These are phyloP conservation scores for Helicocarpus griseus DNA, from an alignment of 2,329 filamentous ascomycete genomes.

Conservation along the genomic window DNA sequence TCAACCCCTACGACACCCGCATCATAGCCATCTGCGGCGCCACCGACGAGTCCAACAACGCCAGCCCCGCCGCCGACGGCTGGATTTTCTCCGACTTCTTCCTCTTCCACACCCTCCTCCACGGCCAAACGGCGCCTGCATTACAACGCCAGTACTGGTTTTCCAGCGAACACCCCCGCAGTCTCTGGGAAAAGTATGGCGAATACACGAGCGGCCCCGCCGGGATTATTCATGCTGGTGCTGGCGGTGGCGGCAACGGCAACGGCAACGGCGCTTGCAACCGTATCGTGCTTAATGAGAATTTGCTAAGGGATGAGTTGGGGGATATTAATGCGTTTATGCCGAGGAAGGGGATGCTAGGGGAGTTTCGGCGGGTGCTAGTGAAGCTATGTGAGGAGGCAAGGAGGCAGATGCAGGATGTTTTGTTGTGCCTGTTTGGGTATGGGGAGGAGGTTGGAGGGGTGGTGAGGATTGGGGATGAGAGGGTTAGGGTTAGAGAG, in stretches of 20 bases:
- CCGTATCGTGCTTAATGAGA: not conserved
- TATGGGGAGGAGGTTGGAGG: not conserved
- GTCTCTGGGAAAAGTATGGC: not conserved
- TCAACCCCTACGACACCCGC: not conserved
- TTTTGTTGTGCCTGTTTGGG: not conserved
- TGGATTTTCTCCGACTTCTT: not conserved
- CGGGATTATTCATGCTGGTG: not conserved
- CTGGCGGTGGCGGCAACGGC: too few relatives aligned
- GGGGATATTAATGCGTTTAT: not conserved
- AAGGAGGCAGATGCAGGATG: not conserved
- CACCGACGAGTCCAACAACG: not conserved
- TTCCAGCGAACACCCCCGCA: not conserved
- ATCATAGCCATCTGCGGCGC: not conserved
- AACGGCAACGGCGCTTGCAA: too few relatives aligned
- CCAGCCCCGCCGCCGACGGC: not conserved
- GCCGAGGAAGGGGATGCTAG: not conserved
- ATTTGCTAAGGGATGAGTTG: not conserved
- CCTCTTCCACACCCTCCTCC: not conserved
- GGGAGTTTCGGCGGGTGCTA: too few relatives aligned
- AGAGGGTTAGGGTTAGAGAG: not conserved
- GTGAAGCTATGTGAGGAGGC: not conserved
- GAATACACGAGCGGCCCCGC: not conserved
- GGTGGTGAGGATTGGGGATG: not conserved
- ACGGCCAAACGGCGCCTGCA: not conserved
- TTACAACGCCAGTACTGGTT: not conserved